Conservation (phyloP, 257 asterid species). For the Osmanthus fragrans region DNA sequence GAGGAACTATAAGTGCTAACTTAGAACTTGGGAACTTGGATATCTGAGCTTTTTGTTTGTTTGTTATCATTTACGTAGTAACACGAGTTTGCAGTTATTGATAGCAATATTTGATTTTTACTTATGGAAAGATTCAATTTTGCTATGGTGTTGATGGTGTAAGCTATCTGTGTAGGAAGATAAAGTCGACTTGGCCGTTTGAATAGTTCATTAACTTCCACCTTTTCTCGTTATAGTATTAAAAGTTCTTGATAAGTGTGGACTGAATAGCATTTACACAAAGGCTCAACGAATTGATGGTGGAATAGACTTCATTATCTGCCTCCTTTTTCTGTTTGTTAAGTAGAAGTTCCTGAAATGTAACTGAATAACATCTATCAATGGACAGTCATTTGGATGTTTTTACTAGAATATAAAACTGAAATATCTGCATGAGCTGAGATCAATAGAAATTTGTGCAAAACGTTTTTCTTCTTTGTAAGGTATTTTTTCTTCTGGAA, state of each 20-base stretch:
- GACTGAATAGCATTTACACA: background rate
- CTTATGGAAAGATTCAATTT: slow-evolving; percentile 10
- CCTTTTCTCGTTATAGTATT: background rate
- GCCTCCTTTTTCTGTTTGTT: background rate
- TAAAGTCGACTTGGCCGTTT: background rate
- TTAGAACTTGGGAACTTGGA: slow-evolving; percentile 17
- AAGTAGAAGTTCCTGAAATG: slow-evolving; percentile 15
- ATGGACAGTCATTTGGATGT: background rate
- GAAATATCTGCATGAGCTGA: slow-evolving; percentile 17
- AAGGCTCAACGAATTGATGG: background rate
- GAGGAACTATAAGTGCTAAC: slow-evolving; percentile 7
- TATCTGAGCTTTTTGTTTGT: slow-evolving; percentile 13
- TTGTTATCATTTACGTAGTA: slow-evolving; percentile 3
- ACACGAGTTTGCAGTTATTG: slow-evolving; percentile 12
- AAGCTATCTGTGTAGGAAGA: background rate
- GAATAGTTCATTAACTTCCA: slow-evolving; percentile 8
- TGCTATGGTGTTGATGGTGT: slow-evolving; percentile 8
- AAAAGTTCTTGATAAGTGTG: background rate
- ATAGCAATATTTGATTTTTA: slow-evolving; percentile 20
- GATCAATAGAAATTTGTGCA: background rate
- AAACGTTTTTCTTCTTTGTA: slow-evolving; percentile 5
- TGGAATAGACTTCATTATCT: slow-evolving; percentile 4
- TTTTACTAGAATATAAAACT: slow-evolving; percentile 11
- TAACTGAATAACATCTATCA: slow-evolving; percentile 10
- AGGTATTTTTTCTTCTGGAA: background rate